These are phyloP conservation scores for Mariannaea sp. DNA, from an alignment of 2,329 filamentous ascomycete species.

Conservation along the genomic window DNA sequence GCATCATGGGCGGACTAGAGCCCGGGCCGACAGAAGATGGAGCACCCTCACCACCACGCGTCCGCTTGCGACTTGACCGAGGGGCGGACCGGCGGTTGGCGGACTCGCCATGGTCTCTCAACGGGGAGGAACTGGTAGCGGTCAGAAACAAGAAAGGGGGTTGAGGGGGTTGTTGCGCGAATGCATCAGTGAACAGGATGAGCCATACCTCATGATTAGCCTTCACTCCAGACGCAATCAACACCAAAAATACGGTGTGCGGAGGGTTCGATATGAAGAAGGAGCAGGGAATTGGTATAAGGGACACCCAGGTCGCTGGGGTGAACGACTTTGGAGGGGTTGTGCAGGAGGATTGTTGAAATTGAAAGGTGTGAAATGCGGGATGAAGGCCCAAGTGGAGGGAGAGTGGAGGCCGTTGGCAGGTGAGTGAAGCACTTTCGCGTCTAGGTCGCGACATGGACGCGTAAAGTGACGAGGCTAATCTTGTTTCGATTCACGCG, in stretches of 20 bases:
- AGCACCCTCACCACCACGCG: constrained; percentile 57
- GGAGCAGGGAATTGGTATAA: constrained; percentile 2
- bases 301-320: constrained; percentile 4
- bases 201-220: constrained; percentile 24
- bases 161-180: no score
- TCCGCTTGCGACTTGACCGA: constrained; percentile 59
- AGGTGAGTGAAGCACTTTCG: constrained; percentile 33
- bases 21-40: constrained; percentile 56
- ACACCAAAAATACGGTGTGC: neutral
- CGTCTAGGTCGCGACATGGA: constrained; percentile 35
- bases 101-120: constrained; percentile 79
- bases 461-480: constrained; percentile 53
- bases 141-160: constrained; percentile 19
- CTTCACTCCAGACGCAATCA: constrained; percentile 2
- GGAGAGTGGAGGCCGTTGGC: constrained; percentile 28
- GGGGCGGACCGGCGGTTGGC: constrained; percentile 74
- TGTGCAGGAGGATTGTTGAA: constrained; percentile 19
- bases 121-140: constrained; percentile 75
- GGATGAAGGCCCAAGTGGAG: constrained; percentile 28
- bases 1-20: constrained; percentile 60
- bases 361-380: constrained; percentile 32
- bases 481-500: constrained; percentile 39
- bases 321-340: constrained; percentile 13
- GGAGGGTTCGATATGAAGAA: no score
- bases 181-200: neutral